A percentile compares a stretch with the other conserved stretches of the same genome.
These are phyloP conservation scores for Cucumis hystrix DNA, from an alignment of 306 rosid species.

Conservation along the genomic window DNA sequence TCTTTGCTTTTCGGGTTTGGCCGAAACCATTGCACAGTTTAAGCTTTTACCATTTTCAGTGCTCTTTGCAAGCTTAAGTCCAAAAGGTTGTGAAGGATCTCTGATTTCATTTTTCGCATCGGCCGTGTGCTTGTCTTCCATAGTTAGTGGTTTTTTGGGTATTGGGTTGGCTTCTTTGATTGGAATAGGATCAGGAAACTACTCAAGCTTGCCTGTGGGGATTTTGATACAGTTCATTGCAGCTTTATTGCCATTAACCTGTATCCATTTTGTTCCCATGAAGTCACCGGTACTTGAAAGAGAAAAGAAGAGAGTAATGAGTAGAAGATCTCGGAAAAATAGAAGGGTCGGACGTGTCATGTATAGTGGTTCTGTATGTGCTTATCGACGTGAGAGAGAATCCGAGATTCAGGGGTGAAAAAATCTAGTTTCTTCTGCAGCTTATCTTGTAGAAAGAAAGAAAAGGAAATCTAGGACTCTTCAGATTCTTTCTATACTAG, in stretches of 20 bases:
- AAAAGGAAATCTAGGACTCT: neutral
- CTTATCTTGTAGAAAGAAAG: neutral
- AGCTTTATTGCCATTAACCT: constrained; percentile 52
- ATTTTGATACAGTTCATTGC: constrained; percentile 51
- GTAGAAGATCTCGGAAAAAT: constrained; percentile 46
- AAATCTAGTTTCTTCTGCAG: neutral
- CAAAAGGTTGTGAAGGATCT: constrained; percentile 85
- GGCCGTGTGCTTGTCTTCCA: constrained; percentile 53
- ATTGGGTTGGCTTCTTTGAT: constrained; percentile 59
- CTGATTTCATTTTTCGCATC: constrained; percentile 78
- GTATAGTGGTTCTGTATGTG: constrained; percentile 21
- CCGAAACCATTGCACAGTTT: constrained; percentile 70
- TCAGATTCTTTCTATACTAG: neutral
- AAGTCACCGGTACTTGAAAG: constrained; percentile 23
- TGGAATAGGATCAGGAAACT: constrained; percentile 49
- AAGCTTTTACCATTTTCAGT: constrained; percentile 76
- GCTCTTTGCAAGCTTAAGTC: constrained; percentile 49
- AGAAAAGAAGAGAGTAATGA: constrained; percentile 32
- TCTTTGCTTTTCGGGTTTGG: constrained; percentile 62
- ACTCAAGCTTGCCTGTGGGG: constrained; percentile 54
- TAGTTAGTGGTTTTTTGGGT: constrained; percentile 59
- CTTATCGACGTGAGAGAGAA: constrained; percentile 55
- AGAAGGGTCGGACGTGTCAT: constrained; percentile 67
- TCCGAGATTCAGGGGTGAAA: constrained; percentile 36
- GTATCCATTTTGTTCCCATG: constrained; percentile 37